Conservation (phyloP, 2,329 filamentous ascomycete species). For the Penicillium sp. region DNA sequence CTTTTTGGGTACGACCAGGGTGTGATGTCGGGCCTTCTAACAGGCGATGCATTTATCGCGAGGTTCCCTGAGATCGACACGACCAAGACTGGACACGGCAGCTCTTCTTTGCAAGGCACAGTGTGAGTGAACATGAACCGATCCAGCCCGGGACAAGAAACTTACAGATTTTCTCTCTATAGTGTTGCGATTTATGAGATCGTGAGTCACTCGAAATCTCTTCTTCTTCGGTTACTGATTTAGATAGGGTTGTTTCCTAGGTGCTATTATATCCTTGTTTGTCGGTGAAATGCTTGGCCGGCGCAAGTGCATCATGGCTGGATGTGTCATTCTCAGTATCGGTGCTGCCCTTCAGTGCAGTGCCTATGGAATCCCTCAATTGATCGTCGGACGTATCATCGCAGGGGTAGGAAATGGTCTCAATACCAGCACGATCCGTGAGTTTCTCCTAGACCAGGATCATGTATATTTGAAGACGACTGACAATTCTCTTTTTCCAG, state of each 20-base stretch:
- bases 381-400: constrained; percentile 53
- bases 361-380: constrained; percentile 40
- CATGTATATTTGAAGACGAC: neutral
- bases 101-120: constrained; percentile 51
- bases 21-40: constrained; percentile 42
- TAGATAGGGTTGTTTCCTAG: constrained; percentile 59
- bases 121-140: constrained; percentile 31
- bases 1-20: constrained; percentile 44
- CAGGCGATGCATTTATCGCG: constrained; percentile 31
- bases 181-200: constrained; percentile 53
- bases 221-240: neutral
- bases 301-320: constrained; percentile 53
- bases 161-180: neutral
- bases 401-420: constrained; percentile 57
- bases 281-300: constrained; percentile 55
- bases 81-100: constrained; percentile 39
- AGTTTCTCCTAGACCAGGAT: constrained; percentile 20
- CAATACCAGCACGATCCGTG: constrained; percentile 43
- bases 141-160: neutral
- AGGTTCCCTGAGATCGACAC: constrained; percentile 38
- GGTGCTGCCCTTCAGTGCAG: constrained; percentile 34
- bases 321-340: constrained; percentile 37
- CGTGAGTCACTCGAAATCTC: constrained; percentile 16
- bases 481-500: constrained; percentile 16
- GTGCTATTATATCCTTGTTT: constrained; percentile 49